Conservation (phyloP, 1,284 basidiomycete genomes). For the Apiotrichum veenhuisii region DNA sequence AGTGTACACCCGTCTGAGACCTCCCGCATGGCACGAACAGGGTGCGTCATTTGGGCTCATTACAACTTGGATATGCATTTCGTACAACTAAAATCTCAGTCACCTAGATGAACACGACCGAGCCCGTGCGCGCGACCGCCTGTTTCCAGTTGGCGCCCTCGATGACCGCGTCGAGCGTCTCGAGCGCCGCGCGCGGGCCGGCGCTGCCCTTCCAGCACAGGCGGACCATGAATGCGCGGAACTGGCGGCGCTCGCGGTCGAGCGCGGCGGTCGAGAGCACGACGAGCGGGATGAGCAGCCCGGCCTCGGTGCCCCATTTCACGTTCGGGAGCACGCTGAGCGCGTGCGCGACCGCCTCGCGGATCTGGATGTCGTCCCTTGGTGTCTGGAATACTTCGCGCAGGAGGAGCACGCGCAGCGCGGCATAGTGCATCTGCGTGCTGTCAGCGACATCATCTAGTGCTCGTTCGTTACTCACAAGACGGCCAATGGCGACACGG, state of each 20-base stretch:
- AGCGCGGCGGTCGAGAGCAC: conserved; percentile 9
- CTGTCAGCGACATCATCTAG: neutral
- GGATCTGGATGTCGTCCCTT: conserved; percentile 3
- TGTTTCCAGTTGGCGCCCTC: conserved; percentile 7
- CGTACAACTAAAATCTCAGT: too few species aligned
- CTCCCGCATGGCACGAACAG: too few species aligned
- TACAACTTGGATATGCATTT: too few species aligned
- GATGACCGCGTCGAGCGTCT: conserved; percentile 10
- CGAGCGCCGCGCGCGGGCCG: conserved; percentile 10
- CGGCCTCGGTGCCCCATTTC: conserved; percentile 19
- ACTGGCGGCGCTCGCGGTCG: conserved; percentile 7
- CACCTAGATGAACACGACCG: conserved; percentile 12
- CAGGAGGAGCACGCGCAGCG: conserved; percentile 14
- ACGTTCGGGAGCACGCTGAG: conserved; percentile 7
- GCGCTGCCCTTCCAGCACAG: conserved; percentile 23
- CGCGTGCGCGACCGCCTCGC: conserved; percentile 8
- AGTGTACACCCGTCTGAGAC: too few species aligned
- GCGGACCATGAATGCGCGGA: conserved; percentile 11
- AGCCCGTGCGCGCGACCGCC: conserved; percentile 5
- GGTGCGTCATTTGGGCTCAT: too few species aligned
- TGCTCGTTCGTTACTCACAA: neutral
- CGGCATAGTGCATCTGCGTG: conserved; percentile 12
- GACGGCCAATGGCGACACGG: neutral
- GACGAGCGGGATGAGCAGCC: conserved; percentile 14
- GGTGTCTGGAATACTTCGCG: conserved; percentile 12